Percentiles rank a stretch among this genome's conserved stretches.
These are phyloP conservation scores for Conticribra weissflogii DNA, from an alignment of 108 stramenopile species.

Conservation along the genomic window DNA sequence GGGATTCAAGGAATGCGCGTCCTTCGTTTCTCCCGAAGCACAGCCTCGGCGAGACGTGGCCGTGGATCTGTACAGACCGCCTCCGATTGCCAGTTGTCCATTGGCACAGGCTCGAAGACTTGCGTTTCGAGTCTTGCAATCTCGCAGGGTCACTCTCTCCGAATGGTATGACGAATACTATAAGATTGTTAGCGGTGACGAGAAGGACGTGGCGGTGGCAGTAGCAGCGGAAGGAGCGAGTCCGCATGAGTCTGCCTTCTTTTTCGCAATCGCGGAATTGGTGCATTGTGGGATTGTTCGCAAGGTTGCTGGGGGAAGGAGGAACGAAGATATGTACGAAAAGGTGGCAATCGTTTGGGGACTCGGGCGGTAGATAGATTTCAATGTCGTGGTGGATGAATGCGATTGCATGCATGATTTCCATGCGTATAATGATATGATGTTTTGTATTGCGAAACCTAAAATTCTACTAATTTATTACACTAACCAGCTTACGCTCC, in stretches of 20 bases:
- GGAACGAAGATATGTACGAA: slow-evolving; percentile 47
- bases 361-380: slow-evolving; percentile 18
- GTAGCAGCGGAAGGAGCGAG: not conserved
- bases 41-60: slow-evolving; percentile 50
- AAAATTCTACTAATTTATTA: not conserved
- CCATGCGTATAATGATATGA: too few species aligned
- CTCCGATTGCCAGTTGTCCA: not conserved
- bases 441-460: not conserved
- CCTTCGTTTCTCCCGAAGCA: not conserved
- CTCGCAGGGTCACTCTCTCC: slow-evolving; percentile 33
- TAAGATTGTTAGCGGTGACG: slow-evolving; percentile 18
- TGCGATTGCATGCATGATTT: not conserved
- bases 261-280: slow-evolving; percentile 42
- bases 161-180: slow-evolving; percentile 49
- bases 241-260: slow-evolving; percentile 43
- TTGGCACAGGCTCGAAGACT: slow-evolving; percentile 22
- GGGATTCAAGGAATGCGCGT: not conserved
- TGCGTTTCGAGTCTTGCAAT: slow-evolving; percentile 45
- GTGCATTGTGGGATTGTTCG: slow-evolving; percentile 40
- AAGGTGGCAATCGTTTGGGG: slow-evolving; percentile 50
- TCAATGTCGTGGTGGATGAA: too few species aligned
- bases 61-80: slow-evolving; percentile 19
- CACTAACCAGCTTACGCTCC: not conserved
- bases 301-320: slow-evolving; percentile 26
- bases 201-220: not conserved